Percentiles rank a stretch among this genome's conserved stretches.
These are phyloP conservation scores for Amanita rubescens DNA, from an alignment of 768 basidiomycete species.

Conservation along the genomic window DNA sequence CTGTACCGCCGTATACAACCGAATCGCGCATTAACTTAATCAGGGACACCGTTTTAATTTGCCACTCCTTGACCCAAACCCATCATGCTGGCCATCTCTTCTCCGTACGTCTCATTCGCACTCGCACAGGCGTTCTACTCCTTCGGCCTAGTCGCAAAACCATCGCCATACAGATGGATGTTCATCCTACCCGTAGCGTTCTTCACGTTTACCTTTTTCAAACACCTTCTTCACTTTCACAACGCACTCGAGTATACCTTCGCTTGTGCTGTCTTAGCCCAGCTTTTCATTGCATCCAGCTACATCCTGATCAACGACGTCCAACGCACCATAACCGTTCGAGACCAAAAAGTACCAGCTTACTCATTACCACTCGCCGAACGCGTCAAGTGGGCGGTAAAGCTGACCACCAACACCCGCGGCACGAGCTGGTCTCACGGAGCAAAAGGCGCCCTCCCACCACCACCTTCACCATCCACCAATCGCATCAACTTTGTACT, in stretches of 20 bases:
- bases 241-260: slow-evolving; percentile 8
- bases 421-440: slow-evolving; percentile 29
- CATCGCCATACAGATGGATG: slow-evolving; percentile 9
- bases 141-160: slow-evolving; percentile 3
- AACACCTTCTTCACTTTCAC: not conserved
- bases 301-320: slow-evolving; percentile 10
- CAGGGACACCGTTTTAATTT: too few species aligned
- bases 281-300: slow-evolving; percentile 2
- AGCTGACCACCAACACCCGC: slow-evolving; percentile 22
- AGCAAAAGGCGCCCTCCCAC: slow-evolving; percentile 11
- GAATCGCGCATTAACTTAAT: too few species aligned
- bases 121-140: not conserved
- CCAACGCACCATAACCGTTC: slow-evolving; percentile 2
- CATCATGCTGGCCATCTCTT: not conserved
- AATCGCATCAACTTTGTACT: slow-evolving; percentile 7
- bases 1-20: too few species aligned
- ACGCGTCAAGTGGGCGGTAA: slow-evolving; percentile 21
- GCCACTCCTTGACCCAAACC: too few species aligned
- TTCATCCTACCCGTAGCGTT: slow-evolving; percentile 9
- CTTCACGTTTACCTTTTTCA: slow-evolving; percentile 6
- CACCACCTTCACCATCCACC: slow-evolving; percentile 12
- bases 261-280: slow-evolving; percentile 5
- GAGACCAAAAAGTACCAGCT: not conserved
- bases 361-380: not conserved
- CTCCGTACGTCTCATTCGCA: not conserved